Conservation (phyloP, 768 basidiomycete genomes). For the Tylopilus subfusipes region DNA sequence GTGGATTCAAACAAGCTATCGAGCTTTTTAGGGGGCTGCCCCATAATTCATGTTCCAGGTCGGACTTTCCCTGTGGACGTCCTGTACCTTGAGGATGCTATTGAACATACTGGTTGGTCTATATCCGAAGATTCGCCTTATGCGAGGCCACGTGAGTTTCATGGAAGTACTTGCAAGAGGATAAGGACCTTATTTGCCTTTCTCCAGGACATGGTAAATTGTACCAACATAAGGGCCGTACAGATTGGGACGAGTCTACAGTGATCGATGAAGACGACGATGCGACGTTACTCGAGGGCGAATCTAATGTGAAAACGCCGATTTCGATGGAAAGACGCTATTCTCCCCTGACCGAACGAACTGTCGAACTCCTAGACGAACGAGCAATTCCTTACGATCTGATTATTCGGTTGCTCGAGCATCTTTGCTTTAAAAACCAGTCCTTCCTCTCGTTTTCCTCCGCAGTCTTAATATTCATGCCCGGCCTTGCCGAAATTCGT, state of each 20-base stretch:
- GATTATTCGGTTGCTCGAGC: slow-evolving; percentile 78
- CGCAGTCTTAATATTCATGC: slow-evolving; percentile 90
- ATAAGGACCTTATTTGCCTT: not conserved
- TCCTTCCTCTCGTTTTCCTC: slow-evolving; percentile 56
- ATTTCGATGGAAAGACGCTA: slow-evolving; percentile 76
- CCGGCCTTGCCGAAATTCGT: slow-evolving; percentile 91
- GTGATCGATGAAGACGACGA: slow-evolving; percentile 65
- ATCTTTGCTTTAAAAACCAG: slow-evolving; percentile 68
- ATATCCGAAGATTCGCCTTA: slow-evolving; percentile 80
- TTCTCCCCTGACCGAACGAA: slow-evolving; percentile 66
- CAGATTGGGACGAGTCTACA: slow-evolving; percentile 80
- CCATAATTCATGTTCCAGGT: slow-evolving; percentile 84
- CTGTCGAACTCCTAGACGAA: slow-evolving; percentile 84
- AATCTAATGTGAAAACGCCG: slow-evolving; percentile 20
- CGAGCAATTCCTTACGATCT: slow-evolving; percentile 89
- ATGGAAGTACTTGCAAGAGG: not conserved
- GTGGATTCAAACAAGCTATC: slow-evolving; percentile 90
- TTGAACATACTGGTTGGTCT: slow-evolving; percentile 76
- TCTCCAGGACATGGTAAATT: slow-evolving; percentile 58
- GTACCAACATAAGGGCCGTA: slow-evolving; percentile 53
- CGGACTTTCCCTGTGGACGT: slow-evolving; percentile 91
- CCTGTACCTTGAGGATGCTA: slow-evolving; percentile 85
- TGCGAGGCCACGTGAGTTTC: slow-evolving; percentile 59
- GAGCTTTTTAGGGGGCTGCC: slow-evolving; percentile 81
- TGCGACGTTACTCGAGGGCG: slow-evolving; percentile 32